Conservation (phyloP, 192 early-diverging fungal genomes). For the Entophlyctis luteolus region DNA sequence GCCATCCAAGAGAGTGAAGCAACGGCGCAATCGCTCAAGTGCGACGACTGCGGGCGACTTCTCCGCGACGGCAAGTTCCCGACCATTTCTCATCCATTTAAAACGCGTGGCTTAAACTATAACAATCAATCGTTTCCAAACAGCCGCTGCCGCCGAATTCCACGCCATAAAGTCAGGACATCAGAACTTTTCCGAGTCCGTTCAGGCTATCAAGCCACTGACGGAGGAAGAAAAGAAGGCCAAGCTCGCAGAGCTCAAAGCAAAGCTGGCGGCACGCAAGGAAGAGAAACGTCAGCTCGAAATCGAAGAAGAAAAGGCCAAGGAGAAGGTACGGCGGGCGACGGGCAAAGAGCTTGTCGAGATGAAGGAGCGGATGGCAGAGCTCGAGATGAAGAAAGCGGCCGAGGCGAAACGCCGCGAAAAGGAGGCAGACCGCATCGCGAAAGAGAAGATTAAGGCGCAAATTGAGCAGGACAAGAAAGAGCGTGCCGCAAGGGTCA, state of each 20-base stretch:
- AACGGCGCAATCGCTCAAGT: constrained; percentile 73
- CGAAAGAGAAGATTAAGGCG: constrained; percentile 69
- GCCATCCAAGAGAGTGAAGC: constrained; percentile 44
- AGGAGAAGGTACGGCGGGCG: constrained; percentile 64
- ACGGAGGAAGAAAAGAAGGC: constrained; percentile 74
- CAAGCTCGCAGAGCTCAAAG: constrained; percentile 70
- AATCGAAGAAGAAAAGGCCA: constrained; percentile 62
- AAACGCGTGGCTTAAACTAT: not conserved
- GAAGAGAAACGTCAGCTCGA: constrained; percentile 56
- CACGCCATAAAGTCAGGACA: constrained; percentile 75
- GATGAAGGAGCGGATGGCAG: constrained; percentile 64
- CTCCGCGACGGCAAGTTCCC: constrained; percentile 60
- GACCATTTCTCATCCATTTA: constrained; percentile 5
- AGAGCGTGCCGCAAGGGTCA: constrained; percentile 65
- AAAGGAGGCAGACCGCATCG: constrained; percentile 73
- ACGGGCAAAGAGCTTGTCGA: constrained; percentile 70
- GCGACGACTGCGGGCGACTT: constrained; percentile 77
- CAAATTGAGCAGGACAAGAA: constrained; percentile 77
- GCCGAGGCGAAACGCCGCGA: constrained; percentile 67
- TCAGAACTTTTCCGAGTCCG: constrained; percentile 73
- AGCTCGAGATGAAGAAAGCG: constrained; percentile 71
- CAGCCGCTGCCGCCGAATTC: constrained; percentile 64
- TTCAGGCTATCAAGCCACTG: constrained; percentile 70
- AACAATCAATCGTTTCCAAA: not conserved
- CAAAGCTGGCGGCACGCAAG: constrained; percentile 59